phyloP scores from a whole-genome alignment of 2,329 filamentous ascomycete species.

The Calonectria naviculata region DNA sequence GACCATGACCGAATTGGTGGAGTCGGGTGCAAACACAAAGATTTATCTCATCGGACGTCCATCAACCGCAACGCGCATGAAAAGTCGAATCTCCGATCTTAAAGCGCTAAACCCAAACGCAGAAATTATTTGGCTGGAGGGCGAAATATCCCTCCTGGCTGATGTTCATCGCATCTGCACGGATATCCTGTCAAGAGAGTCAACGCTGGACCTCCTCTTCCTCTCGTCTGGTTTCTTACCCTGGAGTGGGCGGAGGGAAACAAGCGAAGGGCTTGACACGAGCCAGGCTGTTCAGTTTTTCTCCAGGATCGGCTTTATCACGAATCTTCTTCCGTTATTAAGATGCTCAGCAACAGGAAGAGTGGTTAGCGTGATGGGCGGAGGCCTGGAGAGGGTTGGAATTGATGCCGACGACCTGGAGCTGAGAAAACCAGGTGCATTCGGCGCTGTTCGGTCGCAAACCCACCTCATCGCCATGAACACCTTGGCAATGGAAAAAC shows the following conservation, averaged over 20 bases:
- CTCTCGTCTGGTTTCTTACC: constrained; percentile 55
- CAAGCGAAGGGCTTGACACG: constrained; percentile 53
- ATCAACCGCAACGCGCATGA: constrained; percentile 41
- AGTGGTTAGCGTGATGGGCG: constrained; percentile 37
- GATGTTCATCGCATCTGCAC: constrained; percentile 52
- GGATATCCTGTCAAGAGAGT: constrained; percentile 49
- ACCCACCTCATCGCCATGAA: constrained; percentile 39
- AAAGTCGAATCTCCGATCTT: constrained; percentile 49
- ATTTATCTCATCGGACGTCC: constrained; percentile 56
- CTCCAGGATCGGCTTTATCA: constrained; percentile 52
- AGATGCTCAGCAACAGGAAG: constrained; percentile 30
- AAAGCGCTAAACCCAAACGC: constrained; percentile 48
- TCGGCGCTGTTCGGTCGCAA: constrained; percentile 34
- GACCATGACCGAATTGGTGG: constrained; percentile 49
- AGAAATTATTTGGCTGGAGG: constrained; percentile 53
- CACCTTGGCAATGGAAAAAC: constrained; percentile 29
- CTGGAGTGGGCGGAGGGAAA: constrained; percentile 48
- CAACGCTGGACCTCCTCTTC: constrained; percentile 54
- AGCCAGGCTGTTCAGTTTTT: constrained; percentile 53
- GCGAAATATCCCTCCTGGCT: constrained; percentile 54
- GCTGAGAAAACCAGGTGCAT: constrained; percentile 38
- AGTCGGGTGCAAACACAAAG: constrained; percentile 44
- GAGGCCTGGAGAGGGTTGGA: constrained; percentile 21
- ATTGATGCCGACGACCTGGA: constrained; percentile 36
- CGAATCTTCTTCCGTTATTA: constrained; percentile 52